Evolutionary conservation across 129 eudicot genomes (phyloP), one percentile per base, ranked within the genome.

Genomic region (Arctium minus): DNA sequence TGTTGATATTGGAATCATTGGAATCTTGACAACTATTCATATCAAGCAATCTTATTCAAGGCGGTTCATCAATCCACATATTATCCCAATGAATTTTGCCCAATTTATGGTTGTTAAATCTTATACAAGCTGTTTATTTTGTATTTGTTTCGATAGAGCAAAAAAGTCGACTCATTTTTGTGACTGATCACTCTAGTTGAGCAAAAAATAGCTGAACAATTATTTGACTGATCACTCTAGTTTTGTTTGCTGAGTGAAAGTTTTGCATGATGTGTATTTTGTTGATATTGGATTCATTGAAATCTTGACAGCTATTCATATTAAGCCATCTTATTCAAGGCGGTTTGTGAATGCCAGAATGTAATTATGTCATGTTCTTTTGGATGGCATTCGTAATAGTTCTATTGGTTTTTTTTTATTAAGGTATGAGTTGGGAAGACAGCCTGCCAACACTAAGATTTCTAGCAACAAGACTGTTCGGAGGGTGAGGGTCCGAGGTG

Each of bases 401-500:
- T 48, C 3, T 40, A 70, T 1, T 72, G 6, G 6, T 33, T 72
- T 4, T 73, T 3, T 67, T 5, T 2, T 2, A 10, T 70, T 3
- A 18, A 88, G 91, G 89, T 88, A 88, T 72, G 89, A 85, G 85
- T 81, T 88, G 12, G 91, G 91, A 78, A 83, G 91, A 72, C 91
- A 88, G 82, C 80, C 91, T 13, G 89, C 91, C 29, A 88, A 71
- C 65, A 88, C 88, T 3, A 88, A 88, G 81, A 80, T 85, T 13
- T 89, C 92, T 38, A 87, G 85, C 87, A 87, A 87, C 84, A 89
- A 89, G 84, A 87, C 89, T 2, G 92, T 89, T 5, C 74, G 90
- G 29, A 89, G 92, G 76, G 84, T 87, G 27, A 73, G 90, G 68
- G 92, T 86, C 29, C 31, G 89, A 70, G 92, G 92, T 38, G 92